Conservation (phyloP, 2,329 filamentous ascomycete genomes). For the Ascochyta viciae-villosae region DNA sequence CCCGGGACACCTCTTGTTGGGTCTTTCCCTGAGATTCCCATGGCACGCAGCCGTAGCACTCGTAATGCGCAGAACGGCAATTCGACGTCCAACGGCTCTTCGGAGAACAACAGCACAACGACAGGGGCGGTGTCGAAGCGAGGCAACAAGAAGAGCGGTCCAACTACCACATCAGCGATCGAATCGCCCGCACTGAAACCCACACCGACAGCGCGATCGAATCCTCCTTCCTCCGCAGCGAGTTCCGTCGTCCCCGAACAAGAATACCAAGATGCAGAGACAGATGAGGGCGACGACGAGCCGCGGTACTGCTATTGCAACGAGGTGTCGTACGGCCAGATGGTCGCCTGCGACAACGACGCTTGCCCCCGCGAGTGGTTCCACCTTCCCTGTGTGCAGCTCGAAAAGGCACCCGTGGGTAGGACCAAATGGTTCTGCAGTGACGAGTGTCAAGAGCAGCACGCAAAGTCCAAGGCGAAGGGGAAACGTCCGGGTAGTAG, state of each 20-base stretch:
- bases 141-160: constrained; percentile 45
- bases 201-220: constrained; percentile 33
- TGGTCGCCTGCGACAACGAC: constrained; percentile 73
- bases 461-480: constrained; percentile 41
- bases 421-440: constrained; percentile 51
- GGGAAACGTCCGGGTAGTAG: constrained; percentile 48
- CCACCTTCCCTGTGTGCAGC: constrained; percentile 68
- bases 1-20: constrained; percentile 57
- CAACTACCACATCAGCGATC: constrained; percentile 28
- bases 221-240: constrained; percentile 42
- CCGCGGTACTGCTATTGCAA: constrained; percentile 72
- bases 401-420: constrained; percentile 64
- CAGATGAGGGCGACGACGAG: constrained; percentile 54
- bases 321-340: constrained; percentile 69
- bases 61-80: constrained; percentile 49
- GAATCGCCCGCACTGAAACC: constrained; percentile 41
- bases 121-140: constrained; percentile 46
- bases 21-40: constrained; percentile 51
- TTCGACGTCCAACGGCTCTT: constrained; percentile 47
- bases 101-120: constrained; percentile 48
- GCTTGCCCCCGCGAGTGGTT: constrained; percentile 71
- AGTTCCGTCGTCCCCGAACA: constrained; percentile 43
- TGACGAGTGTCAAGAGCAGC: constrained; percentile 47
- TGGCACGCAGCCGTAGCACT: constrained; percentile 53
- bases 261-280: constrained; percentile 43